Evolutionary conservation across 2,329 filamentous ascomycete genomes (phyloP).

Genomic region (Pestalotiopsis sp.): DNA sequence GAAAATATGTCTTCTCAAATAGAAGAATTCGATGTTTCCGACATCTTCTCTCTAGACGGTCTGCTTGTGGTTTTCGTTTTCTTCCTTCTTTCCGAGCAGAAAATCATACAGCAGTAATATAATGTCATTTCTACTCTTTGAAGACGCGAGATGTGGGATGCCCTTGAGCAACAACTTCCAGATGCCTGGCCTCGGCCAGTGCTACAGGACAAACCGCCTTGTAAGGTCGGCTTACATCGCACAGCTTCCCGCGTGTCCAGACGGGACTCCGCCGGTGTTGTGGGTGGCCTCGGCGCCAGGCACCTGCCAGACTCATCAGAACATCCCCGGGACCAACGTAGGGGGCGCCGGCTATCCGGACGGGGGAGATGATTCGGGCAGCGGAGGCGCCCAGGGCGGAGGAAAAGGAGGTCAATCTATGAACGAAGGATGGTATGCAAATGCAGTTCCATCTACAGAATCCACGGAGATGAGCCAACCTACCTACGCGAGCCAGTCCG

Average conservation of each 20-base stretch:
- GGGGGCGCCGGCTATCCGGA: background rate
- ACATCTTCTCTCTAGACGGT: background rate
- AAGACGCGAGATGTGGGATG: background rate
- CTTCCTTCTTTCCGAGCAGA: background rate
- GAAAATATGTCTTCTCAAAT: background rate
- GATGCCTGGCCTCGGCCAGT: background rate
- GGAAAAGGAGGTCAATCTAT: too few relatives aligned
- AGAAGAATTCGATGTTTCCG: background rate
- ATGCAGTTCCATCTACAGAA: too few relatives aligned
- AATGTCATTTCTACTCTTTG: background rate
- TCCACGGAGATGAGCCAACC: too few relatives aligned
- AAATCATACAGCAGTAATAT: background rate
- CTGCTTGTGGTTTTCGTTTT: too few relatives aligned
- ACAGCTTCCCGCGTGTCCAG: background rate
- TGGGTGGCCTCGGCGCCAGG: background rate
- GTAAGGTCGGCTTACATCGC: background rate
- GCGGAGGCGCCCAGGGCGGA: too few relatives aligned
- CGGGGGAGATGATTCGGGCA: too few relatives aligned
- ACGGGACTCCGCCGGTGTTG: background rate
- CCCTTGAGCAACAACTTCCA: background rate
- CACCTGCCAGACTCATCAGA: background rate
- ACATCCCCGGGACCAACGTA: background rate
- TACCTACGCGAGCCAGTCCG: too few relatives aligned
- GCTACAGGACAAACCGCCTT: background rate
- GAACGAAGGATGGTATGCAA: too few relatives aligned